Conservation (phyloP, 306 rosid genomes). For the Chamaecrista fasciculata region DNA sequence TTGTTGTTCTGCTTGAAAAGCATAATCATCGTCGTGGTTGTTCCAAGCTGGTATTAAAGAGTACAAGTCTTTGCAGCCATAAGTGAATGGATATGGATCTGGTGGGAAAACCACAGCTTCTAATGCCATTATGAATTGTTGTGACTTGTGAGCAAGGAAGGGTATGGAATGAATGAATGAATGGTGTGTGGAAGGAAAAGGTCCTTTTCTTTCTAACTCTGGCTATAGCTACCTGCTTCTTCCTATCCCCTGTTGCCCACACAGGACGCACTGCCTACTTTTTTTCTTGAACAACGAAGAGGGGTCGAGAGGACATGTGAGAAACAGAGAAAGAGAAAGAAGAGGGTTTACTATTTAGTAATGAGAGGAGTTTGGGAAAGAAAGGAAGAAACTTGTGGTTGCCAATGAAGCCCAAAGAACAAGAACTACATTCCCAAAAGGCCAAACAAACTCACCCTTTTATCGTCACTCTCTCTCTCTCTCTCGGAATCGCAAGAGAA, state of each 20-base stretch:
- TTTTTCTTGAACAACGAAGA: background rate
- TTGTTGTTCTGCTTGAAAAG: conserved; percentile 22
- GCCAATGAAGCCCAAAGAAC: background rate
- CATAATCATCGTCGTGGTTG: background rate
- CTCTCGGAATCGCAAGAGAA: no score
- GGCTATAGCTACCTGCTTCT: no score
- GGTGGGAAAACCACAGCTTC: conserved; percentile 47
- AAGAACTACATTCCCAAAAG: conserved; percentile 17
- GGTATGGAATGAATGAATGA: no score
- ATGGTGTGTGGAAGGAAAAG: background rate
- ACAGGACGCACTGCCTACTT: conserved; percentile 2
- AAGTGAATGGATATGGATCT: conserved; percentile 18
- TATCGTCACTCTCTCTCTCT: no score
- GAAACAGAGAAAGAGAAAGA: background rate
- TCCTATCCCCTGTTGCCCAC: conserved; percentile 4
- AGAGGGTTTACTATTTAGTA: no score
- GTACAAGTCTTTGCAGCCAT: conserved; percentile 32
- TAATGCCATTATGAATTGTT: conserved; percentile 40
- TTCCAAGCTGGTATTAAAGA: conserved; percentile 20
- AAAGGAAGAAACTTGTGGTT: background rate
- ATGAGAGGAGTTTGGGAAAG: conserved; percentile 15
- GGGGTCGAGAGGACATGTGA: background rate
- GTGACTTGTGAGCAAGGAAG: no score
- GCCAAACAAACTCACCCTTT: conserved; percentile 28
- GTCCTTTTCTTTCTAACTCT: no score